Percentiles rank a stretch among this genome's conserved stretches.
Conservation (phyloP, 768 basidiomycete species). For the Panellus pusillus region DNA sequence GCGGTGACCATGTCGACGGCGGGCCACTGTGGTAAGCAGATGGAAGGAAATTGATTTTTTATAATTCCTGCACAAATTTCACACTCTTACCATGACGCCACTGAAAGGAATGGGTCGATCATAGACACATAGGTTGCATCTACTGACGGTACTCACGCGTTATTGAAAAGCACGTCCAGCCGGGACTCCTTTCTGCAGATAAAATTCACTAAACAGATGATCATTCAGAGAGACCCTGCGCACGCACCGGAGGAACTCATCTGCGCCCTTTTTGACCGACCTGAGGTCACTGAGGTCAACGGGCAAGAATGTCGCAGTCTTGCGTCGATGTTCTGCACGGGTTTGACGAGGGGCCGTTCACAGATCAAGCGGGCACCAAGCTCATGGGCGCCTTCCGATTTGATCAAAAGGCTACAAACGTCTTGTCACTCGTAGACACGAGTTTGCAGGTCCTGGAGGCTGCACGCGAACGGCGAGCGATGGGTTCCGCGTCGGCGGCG, state of each 20-base stretch:
- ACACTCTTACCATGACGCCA: not conserved
- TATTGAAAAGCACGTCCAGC: conserved; percentile 51
- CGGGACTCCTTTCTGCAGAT: conserved; percentile 39
- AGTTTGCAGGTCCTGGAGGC: conserved; percentile 73
- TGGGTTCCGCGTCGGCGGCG: conserved; percentile 61
- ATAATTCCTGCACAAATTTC: not conserved
- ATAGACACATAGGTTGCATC: no score
- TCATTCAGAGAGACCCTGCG: no score
- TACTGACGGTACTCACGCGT: conserved; percentile 11
- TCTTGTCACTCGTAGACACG: conserved; percentile 76
- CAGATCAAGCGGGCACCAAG: conserved; percentile 76
- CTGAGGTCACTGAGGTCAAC: conserved; percentile 46
- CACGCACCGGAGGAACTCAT: conserved; percentile 37
- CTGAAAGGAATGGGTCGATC: no score
- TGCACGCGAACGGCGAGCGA: conserved; percentile 68
- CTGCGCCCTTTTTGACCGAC: conserved; percentile 40
- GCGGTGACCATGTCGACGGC: conserved; percentile 43
- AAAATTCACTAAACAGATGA: not conserved
- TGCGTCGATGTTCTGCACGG: conserved; percentile 84
- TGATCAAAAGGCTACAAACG: conserved; percentile 86
- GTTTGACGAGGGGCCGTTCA: conserved; percentile 80
- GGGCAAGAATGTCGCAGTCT: conserved; percentile 41
- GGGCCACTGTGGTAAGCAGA: conserved; percentile 17
- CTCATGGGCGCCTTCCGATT: conserved; percentile 87
- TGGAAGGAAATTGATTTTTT: not conserved